Evolutionary conservation across 2,329 filamentous ascomycete species (phyloP), one percentile per base, ranked within the genome.

Genomic region (Teratosphaeria zuluensis): DNA sequence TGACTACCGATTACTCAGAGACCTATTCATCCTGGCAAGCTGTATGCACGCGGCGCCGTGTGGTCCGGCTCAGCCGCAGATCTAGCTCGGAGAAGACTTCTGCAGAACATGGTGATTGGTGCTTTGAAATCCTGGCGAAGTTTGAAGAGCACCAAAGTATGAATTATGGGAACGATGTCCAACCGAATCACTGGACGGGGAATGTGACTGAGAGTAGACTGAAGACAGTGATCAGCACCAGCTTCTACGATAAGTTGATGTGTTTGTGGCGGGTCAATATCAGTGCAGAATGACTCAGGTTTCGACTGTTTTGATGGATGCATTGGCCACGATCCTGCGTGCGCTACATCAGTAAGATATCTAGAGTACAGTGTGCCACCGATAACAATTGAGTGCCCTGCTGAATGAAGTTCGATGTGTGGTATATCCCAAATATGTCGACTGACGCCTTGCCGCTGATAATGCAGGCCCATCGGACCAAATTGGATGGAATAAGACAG

Each of bases 81-180:
- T 31, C 68, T 70, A 1, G 66, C 57, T 7, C 21, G 14, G 32
- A 19, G 60, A 73, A 1, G 70, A 73, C 62, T 60, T 38, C 9
- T 24, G 21, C 14, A 14, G 21, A 19, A 31, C 21, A 55, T 14
- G 14, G n/a, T 16, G 21, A 75, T 58, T 90, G 86, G 81, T 69
- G 68, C 1, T 85, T 94, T 59, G 76, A 81, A 51, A 78, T 92
- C 1, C 64, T 92, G 53, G 85, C 81, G 0, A 81, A 80, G 56
- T 95, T 95, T 68, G 87, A 90, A 65, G 88, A 92, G 70, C 91
- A 96, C 70, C 79, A 88, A 74, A 96, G 90, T 71, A 96, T 96
- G 90, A 96, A 95, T 68, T 97, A 97, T 71, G 92, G 87, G 6
- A 89, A 88, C 66, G 91, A 92, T 73, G 82, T 84, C 59, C 79